Evolutionary conservation across 2,329 filamentous ascomycete species (phyloP), one percentile per base, ranked within the genome.

Genomic region (Hypoxylon sp.): DNA sequence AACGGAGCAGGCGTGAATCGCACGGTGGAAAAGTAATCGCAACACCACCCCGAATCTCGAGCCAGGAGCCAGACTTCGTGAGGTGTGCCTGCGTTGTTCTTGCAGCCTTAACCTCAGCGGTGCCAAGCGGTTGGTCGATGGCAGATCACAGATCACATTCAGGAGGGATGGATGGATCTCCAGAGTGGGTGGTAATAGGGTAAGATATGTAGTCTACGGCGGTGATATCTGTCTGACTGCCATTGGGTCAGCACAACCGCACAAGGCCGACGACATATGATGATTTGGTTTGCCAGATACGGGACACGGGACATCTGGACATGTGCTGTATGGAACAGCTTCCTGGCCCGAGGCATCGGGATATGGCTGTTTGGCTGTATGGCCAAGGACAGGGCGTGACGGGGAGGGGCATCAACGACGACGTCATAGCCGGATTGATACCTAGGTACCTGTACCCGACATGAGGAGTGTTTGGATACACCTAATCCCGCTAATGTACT

Each of bases 141-240:
- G 59, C 24, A 50, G 62, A 68, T 63, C 65, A 56, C 24, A 50
- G 62, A 68, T 63, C 65, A 56, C 47, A 46, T 55, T 39, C 41
- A 54, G 50, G 51, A 62, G 60, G 44, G 48, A 59, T 41, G 56
- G 48, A 20, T 19, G 28, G 47, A 20, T 34, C 48, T 28, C 37
- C 53, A 32, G 54, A 41, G 49, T 56, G 55, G 59, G 49, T 56
- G 57, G 59, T 64, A 62, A 60, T 60, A 53, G 43, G 48, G 43
- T 48, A 34, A 28, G 20, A 58, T 53, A 41, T 51, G 46, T 55
- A 43, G 55, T 56, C 53, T 63, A 56, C 65, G 51, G 55, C 44
- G 22, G 37, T 59, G 53, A 59, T 64, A 69, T 63, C 55, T 69
- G 67, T 67, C 62, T 65, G 47, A n/a, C 28, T 39, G 48, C 55